These are phyloP conservation scores for Alternaria metachromatica DNA, from an alignment of 2,329 filamentous ascomycete genomes.

Conservation along the genomic window DNA sequence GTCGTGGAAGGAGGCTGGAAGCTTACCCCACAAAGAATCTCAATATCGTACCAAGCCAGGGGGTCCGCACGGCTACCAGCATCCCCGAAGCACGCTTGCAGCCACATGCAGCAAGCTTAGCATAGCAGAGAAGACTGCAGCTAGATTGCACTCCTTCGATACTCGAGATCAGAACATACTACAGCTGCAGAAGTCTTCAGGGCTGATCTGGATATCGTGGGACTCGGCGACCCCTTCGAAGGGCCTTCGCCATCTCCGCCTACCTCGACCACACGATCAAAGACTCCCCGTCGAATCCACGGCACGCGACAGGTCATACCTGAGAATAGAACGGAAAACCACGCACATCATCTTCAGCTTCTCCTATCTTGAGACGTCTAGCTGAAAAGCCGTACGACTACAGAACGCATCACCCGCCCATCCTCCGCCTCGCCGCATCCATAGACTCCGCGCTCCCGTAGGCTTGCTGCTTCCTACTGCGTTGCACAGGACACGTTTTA, in stretches of 20 bases:
- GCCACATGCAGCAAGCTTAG: not conserved
- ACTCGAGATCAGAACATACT: not conserved
- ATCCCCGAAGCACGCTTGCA: constrained; percentile 4
- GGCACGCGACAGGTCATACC: constrained; percentile 1
- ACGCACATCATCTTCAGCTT: not conserved
- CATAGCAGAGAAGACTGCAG: not conserved
- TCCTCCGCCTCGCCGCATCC: not conserved
- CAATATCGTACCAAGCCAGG: not conserved
- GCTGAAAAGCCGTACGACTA: constrained; percentile 8
- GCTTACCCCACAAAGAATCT: constrained; percentile 14
- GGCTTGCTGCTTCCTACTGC: not conserved
- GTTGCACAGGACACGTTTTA: constrained; percentile 3
- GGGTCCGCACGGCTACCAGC: not conserved
- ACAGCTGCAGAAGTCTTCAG: not conserved
- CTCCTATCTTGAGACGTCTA: not conserved
- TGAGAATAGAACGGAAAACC: not conserved
- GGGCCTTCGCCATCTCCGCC: not conserved
- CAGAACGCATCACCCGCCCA: constrained; percentile 8
- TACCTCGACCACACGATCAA: constrained; percentile 5
- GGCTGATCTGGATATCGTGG: not conserved
- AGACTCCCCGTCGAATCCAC: constrained; percentile 6
- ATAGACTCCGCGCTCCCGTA: not conserved
- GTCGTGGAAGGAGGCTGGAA: constrained; percentile 5
- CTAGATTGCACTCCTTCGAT: not conserved
- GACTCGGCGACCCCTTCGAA: constrained; percentile 6